Conservation (phyloP, 139 green algal species). For the Chlorella sp. region DNA sequence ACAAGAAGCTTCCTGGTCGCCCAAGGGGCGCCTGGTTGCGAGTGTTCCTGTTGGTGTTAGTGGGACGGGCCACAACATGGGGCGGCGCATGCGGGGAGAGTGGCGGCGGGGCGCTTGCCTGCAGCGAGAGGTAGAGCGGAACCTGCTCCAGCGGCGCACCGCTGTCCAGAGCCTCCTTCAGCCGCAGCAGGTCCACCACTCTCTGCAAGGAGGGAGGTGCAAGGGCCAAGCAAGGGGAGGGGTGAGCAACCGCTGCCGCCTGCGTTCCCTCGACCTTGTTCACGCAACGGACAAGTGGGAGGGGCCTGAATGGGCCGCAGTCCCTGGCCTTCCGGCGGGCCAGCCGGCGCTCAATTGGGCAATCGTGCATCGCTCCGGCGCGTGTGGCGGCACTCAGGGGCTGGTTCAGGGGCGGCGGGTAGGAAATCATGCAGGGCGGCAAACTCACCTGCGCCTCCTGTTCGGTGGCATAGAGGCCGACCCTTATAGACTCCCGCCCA, state of each 20-base stretch:
- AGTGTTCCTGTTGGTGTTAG: no score
- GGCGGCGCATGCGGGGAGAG: no score
- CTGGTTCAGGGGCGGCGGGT: no score
- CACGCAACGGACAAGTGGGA: background rate
- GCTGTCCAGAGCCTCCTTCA: constrained; percentile 8
- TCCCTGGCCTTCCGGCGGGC: background rate
- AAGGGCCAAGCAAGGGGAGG: background rate
- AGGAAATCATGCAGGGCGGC: background rate
- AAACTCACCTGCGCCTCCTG: constrained; percentile 18
- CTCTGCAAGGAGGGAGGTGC: background rate
- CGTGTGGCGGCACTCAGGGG: no score
- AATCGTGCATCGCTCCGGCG: background rate
- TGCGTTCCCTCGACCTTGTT: no score
- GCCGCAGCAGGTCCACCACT: constrained; percentile 25
- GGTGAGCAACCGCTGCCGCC: background rate
- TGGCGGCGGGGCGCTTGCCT: no score
- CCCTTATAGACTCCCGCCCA: background rate
- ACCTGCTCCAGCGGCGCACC: background rate
- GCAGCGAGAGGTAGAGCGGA: background rate
- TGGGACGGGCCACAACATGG: no score
- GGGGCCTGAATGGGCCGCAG: no score
- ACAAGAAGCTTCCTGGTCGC: no score
- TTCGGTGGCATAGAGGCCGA: constrained; percentile 14
- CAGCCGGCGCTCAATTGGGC: background rate
- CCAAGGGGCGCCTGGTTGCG: no score